Percentiles rank a stretch among this genome's conserved stretches.
phyloP scores from a whole-genome alignment of 1,139 yeast species.

The Geotrichum cucujoidarum region DNA sequence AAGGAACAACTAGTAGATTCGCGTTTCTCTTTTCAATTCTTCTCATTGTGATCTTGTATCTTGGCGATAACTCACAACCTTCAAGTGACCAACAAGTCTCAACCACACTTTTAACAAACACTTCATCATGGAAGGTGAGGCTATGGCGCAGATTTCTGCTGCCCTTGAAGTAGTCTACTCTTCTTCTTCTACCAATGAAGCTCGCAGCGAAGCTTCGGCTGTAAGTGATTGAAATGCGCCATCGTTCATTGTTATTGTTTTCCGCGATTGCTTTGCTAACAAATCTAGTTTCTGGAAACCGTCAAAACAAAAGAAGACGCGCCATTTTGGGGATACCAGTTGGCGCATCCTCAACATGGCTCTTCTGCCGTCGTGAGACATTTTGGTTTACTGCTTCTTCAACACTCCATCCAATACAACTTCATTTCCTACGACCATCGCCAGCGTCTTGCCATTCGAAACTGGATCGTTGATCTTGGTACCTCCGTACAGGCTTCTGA shows the following conservation, averaged over 20 bases:
- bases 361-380: slow-evolving; percentile 74
- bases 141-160: slow-evolving; percentile 45
- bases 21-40: background rate
- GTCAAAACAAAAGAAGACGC: slow-evolving; percentile 76
- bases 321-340: slow-evolving; percentile 88
- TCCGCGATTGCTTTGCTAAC: background rate
- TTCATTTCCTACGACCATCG: slow-evolving; percentile 56
- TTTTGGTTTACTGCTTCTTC: slow-evolving; percentile 78
- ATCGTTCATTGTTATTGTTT: background rate
- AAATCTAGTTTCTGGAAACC: slow-evolving; percentile 55
- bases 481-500: slow-evolving; percentile 55
- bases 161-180: slow-evolving; percentile 79
- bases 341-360: slow-evolving; percentile 62
- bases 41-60: background rate
- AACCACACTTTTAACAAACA: too few relatives aligned
- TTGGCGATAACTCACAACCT: background rate
- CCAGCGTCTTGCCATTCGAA: slow-evolving; percentile 64
- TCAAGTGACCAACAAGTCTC: background rate
- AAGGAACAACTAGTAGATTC: too few relatives aligned
- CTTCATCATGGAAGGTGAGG: slow-evolving; percentile 28
- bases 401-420: slow-evolving; percentile 58
- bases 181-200: slow-evolving; percentile 58
- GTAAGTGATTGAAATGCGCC: slow-evolving; percentile 28
- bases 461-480: slow-evolving; percentile 80
- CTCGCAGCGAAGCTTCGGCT: slow-evolving; percentile 35